phyloP scores from a whole-genome alignment of 1,284 basidiomycete genomes.

The Thelephora terrestris region DNA sequence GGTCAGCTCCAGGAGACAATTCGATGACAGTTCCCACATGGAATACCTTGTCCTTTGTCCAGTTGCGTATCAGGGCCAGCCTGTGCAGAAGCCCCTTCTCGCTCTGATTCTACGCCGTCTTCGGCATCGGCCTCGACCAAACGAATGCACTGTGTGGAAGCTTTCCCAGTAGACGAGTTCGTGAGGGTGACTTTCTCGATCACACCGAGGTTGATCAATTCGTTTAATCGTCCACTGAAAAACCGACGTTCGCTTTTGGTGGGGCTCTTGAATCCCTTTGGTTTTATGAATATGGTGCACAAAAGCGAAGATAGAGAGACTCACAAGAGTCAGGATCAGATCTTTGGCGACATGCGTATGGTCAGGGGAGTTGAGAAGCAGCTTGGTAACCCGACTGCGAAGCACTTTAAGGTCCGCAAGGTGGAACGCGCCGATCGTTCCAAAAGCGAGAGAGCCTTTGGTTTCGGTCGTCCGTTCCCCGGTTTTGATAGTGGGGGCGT shows the following conservation, averaged over 20 bases:
- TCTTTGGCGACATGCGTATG: constrained; percentile 60
- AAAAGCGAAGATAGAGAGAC: constrained; percentile 16
- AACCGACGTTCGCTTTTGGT: constrained; percentile 67
- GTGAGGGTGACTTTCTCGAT: constrained; percentile 66
- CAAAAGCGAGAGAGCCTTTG: constrained; percentile 38
- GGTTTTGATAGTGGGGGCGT: constrained; percentile 23
- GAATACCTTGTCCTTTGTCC: not conserved
- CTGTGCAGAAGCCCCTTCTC: constrained; percentile 10
- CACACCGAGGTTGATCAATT: constrained; percentile 57
- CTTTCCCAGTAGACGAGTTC: constrained; percentile 37
- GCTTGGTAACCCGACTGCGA: constrained; percentile 52
- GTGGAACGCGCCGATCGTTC: constrained; percentile 65
- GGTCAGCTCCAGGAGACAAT: not conserved
- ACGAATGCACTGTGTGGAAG: constrained; percentile 45
- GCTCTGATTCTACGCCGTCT: constrained; percentile 23
- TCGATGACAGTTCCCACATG: not conserved
- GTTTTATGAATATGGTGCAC: not conserved
- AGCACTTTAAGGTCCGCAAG: constrained; percentile 63
- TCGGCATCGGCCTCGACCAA: constrained; percentile 34
- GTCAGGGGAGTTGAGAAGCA: constrained; percentile 58
- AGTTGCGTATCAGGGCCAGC: constrained; percentile 3
- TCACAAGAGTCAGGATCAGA: constrained; percentile 56
- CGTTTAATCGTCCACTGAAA: constrained; percentile 60
- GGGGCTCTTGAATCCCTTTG: constrained; percentile 62
- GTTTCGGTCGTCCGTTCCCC: constrained; percentile 20